Evolutionary conservation across 169 alveolate genomes (phyloP), one percentile per base, ranked within the genome.

Genomic region (Eimeria zaria): DNA sequence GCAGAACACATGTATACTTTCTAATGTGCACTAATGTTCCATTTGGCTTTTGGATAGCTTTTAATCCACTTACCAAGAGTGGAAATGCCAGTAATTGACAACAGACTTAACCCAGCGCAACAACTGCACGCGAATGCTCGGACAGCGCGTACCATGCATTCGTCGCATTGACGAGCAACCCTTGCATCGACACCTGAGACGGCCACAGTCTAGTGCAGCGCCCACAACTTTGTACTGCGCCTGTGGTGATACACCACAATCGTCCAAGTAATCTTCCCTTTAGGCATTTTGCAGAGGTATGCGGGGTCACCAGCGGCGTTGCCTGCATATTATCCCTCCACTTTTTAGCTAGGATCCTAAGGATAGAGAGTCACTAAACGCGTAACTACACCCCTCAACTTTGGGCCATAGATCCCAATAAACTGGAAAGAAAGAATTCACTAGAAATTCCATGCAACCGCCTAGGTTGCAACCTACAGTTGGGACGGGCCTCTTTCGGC

Each of bases 391-490:
- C 18, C 83, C 83, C 83, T 33, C 16, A 5, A 39, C 3, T 73
- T 39, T 18, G 83, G 51, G 83, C 33, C 51, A 73, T 20, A 20
- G 51, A 20, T 4, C 2, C 83, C 83, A 24, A 11, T 39, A 30
- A 36, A 39, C 12, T 73, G 55, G 33, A 73, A 39, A 39, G 33
- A 22, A 39, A 73, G 8, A 73, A 73, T 73, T 73, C 83, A 73
- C 83, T 73, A 73, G 27, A 39, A 73, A 73, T 51, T 73, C 53
- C 41, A 53, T 39, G 55, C 51, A 73, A 12, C 51, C 83, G 55
- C 83, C 83, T 73, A 73, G 83, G 83, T 39, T 73, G 53, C 83
- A 36, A 6, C 67, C 24, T 58, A 73, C 24, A 73, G 33, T 36
- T 73, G 83, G 12, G 0, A 33, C 24, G 55, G 83, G 51, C 83